Evolutionary conservation across 176 grass and related monocot genomes (phyloP).

Genomic region (Phoenix dactylifera): DNA sequence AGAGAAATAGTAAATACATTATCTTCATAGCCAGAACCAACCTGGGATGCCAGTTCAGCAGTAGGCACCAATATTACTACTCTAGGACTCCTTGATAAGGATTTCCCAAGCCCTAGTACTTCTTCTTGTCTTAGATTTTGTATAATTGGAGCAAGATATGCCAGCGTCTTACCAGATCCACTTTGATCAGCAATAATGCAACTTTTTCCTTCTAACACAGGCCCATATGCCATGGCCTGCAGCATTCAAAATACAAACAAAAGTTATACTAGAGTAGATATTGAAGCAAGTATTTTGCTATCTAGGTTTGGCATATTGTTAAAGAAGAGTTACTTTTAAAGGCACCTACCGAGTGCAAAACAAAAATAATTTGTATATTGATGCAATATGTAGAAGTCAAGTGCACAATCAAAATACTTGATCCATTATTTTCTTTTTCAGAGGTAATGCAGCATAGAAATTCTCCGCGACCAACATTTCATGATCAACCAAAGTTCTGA

Average conservation of each 20-base stretch:
- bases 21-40: conserved; percentile 17
- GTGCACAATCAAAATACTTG: too few relatives aligned
- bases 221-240: conserved; percentile 67
- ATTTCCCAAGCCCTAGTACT: conserved; percentile 40
- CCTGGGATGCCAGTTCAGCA: conserved; percentile 84
- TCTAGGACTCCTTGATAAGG: conserved; percentile 54
- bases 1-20: neutral
- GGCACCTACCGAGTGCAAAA: too few relatives aligned
- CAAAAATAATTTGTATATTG: too few relatives aligned
- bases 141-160: conserved; percentile 72
- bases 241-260: neutral
- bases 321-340: too few relatives aligned
- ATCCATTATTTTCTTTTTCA: too few relatives aligned
- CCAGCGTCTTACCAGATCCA: conserved; percentile 87
- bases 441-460: too few relatives aligned
- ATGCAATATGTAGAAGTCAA: too few relatives aligned
- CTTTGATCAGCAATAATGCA: conserved; percentile 95
- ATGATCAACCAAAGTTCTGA: too few relatives aligned
- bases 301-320: too few relatives aligned
- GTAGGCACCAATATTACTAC: conserved; percentile 79
- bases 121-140: conserved; percentile 75
- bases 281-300: too few relatives aligned
- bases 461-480: too few relatives aligned
- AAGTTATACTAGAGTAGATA: too few relatives aligned
- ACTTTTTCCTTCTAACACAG: conserved; percentile 72